A percentile compares a stretch with the other conserved stretches of the same genome.
Conservation (phyloP, 2,329 filamentous ascomycete species). For the Alternaria consortialis region DNA sequence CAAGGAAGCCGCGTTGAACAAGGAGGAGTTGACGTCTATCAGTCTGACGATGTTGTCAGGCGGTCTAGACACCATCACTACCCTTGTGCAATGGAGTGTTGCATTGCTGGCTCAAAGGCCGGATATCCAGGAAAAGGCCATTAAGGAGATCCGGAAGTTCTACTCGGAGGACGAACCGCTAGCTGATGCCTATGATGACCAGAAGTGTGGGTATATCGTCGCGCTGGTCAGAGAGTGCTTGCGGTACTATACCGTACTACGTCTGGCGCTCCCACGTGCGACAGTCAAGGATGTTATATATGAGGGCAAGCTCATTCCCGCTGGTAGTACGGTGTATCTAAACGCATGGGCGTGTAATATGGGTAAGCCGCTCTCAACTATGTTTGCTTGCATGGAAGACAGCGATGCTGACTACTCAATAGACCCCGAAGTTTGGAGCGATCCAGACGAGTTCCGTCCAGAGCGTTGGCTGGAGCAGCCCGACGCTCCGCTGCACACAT, state of each 20-base stretch:
- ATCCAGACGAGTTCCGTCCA: constrained; percentile 67
- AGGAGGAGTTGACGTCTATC: constrained; percentile 70
- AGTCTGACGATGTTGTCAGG: constrained; percentile 74
- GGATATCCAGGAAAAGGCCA: constrained; percentile 70
- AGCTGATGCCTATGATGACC: constrained; percentile 69
- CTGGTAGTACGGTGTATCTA: constrained; percentile 70
- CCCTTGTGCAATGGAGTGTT: constrained; percentile 71
- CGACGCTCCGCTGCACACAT: constrained; percentile 71
- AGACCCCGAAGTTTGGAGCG: constrained; percentile 66
- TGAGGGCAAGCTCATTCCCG: constrained; percentile 66
- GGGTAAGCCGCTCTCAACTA: constrained; percentile 62
- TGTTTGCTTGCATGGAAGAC: neutral
- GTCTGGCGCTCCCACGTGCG: constrained; percentile 68
- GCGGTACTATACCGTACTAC: constrained; percentile 69
- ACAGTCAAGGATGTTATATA: constrained; percentile 69
- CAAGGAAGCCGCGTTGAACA: constrained; percentile 68
- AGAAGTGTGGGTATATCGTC: constrained; percentile 70
- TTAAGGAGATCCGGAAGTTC: constrained; percentile 64
- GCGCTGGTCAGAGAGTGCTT: constrained; percentile 70
- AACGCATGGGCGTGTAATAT: constrained; percentile 76
- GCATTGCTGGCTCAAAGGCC: constrained; percentile 66
- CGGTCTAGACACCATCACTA: constrained; percentile 72
- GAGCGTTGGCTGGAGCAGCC: constrained; percentile 71
- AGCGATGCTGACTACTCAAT: constrained; percentile 7
- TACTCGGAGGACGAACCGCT: constrained; percentile 64